Evolutionary conservation across 1,284 basidiomycete species (phyloP), one percentile per base, ranked within the genome.

Genomic region (Neotropicomus parvogracilis): DNA sequence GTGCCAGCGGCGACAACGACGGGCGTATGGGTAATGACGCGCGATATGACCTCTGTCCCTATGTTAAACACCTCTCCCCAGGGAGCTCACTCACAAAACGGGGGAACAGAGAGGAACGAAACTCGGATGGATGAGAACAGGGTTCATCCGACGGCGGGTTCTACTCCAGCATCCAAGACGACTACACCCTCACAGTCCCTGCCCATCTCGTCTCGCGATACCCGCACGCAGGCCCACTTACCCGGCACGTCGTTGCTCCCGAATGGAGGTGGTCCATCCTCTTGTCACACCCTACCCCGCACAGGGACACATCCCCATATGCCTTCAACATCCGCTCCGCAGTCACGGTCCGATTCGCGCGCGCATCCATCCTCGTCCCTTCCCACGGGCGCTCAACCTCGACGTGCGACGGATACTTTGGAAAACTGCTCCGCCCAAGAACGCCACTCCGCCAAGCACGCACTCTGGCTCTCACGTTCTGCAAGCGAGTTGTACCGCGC

Each of bases 401-500:
- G 20, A 24, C 52, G 17, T 9, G 13, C 20, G 9, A 19, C 27
- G 6, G 40, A 37, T 5, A 13, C 20, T 7, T 38, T 45, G 3
- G 2, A 14, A 1, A 19, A 34, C 21, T 53, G 46, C 29, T 39
- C 46, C 13, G 32, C 41, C 4, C 45, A 17, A 29, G 54, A 54
- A 26, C 52, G 24, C n/a, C 52, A 40, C 7, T 48, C 50, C 3
- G 48, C 43, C 14, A 52, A 60, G 31, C 49, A n/a, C 8, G 46
- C 41, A 0, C 43, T 47, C 11, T 49, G 48, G 50, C 41, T 50
- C 29, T 63, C 62, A 21, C 58, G 51, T 16, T 63, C 63, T 1
- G 60, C 63, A 3, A 50, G 57, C 33, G 63, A 67, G 34, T 40
- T 63, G 33, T 45, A 54, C 37, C 38, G 40, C 9, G 21, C 44